Evolutionary conservation across 1,284 basidiomycete species (phyloP).

Genomic region (Microbotryum saponariae): DNA sequence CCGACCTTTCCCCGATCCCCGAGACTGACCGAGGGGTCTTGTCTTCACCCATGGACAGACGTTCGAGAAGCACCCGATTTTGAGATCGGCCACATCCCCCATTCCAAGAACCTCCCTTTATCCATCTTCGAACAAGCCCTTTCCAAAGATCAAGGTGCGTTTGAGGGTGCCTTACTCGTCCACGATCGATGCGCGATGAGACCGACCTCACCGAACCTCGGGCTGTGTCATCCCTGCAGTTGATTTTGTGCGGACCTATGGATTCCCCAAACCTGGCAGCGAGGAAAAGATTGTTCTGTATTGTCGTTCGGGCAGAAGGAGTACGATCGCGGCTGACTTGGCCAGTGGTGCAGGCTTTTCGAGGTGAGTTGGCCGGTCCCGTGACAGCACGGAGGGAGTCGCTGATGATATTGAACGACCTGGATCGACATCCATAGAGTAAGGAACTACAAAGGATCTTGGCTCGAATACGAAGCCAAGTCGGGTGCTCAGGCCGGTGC

Average conservation of each 20-base stretch:
- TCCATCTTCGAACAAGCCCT: neutral
- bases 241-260: slow-evolving; percentile 1
- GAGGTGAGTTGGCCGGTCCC: neutral
- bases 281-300: slow-evolving; percentile 2
- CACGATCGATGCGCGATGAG: too few species aligned
- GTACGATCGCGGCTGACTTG: neutral
- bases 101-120: slow-evolving; percentile 1
- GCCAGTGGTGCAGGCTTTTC: neutral
- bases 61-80: slow-evolving; percentile 1
- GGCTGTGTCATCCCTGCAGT: neutral
- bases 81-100: neutral
- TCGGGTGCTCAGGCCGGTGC: neutral
- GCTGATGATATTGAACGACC: neutral
- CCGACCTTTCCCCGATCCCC: neutral
- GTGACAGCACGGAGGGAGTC: neutral
- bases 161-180: neutral
- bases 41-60: neutral
- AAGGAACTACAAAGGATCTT: neutral
- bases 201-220: neutral
- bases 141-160: slow-evolving; percentile 1
- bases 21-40: neutral
- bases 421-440: neutral
- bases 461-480: neutral
- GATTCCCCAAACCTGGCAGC: neutral
- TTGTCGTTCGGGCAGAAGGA: slow-evolving; percentile 2